phyloP scores from a whole-genome alignment of 2,329 filamentous ascomycete genomes.

The Ophiostoma ulmi region DNA sequence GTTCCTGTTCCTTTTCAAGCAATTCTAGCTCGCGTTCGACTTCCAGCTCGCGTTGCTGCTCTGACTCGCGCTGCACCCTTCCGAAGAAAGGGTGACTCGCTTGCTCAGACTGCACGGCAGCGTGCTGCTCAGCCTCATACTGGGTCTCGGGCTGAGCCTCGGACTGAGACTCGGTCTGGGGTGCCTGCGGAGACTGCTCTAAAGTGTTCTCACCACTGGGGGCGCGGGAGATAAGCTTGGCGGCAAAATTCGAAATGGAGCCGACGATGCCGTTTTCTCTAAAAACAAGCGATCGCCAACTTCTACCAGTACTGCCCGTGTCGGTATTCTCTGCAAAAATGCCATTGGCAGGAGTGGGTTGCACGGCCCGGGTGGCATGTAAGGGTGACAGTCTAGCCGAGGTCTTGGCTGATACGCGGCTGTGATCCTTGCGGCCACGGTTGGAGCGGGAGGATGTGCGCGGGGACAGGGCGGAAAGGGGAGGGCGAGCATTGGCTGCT shows the following conservation, averaged over 20 bases:
- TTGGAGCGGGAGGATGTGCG: neutral
- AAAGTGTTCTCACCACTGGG: neutral
- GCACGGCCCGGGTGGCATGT: neutral
- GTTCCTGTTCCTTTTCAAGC: neutral
- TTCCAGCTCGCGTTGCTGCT: neutral
- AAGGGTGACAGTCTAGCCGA: neutral
- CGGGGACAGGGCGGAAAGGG: neutral
- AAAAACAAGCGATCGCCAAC: slow-evolving; percentile 24
- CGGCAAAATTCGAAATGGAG: slow-evolving; percentile 24
- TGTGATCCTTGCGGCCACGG: neutral
- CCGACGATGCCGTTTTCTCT: slow-evolving; percentile 24
- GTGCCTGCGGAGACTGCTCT: neutral
- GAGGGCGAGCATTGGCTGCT: neutral
- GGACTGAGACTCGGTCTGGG: neutral
- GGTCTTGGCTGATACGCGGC: neutral
- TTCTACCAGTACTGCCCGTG: slow-evolving; percentile 8
- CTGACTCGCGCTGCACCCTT: neutral
- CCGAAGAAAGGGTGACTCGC: neutral
- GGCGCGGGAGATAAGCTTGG: slow-evolving; percentile 21
- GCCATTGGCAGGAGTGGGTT: slow-evolving; percentile 13
- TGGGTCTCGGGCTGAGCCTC: neutral
- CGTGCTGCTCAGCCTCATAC: neutral
- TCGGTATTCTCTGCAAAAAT: slow-evolving; percentile 8
- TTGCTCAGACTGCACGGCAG: neutral
- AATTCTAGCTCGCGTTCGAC: slow-evolving; percentile 21